These are phyloP conservation scores for Pelargonium australe DNA, from an alignment of 441 rosid species.

Conservation along the genomic window DNA sequence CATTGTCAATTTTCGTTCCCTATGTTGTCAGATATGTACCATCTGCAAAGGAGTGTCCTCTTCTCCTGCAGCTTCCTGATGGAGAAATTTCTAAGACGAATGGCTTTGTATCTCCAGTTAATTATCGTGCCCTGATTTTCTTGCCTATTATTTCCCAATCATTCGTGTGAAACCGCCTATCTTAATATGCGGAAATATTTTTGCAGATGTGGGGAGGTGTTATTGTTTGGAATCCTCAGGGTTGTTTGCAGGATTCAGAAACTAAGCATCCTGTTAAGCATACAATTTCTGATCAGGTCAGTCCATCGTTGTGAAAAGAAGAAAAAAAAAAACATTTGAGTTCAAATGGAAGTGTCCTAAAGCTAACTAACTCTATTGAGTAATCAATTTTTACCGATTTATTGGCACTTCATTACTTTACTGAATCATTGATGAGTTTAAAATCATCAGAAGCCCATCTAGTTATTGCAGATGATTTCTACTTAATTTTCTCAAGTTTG, in stretches of 20 bases:
- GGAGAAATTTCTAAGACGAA: constrained; percentile 85
- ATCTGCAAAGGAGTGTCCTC: constrained; percentile 81
- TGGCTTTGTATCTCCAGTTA: constrained; percentile 92
- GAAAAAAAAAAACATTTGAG: neutral
- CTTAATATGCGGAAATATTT: constrained; percentile 15
- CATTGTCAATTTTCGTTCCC: constrained; percentile 13
- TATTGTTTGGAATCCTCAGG: constrained; percentile 70
- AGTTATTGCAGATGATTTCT: constrained; percentile 18
- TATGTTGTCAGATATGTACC: constrained; percentile 67
- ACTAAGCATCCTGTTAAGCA: constrained; percentile 33
- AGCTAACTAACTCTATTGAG: neutral
- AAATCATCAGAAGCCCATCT: constrained; percentile 15
- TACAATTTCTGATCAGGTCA: constrained; percentile 54
- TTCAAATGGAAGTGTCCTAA: neutral
- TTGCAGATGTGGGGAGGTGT: constrained; percentile 96
- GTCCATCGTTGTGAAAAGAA: neutral
- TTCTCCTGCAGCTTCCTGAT: constrained; percentile 66
- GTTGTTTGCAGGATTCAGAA: constrained; percentile 46
- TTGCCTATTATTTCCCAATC: constrained; percentile 8
- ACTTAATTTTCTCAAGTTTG: constrained; percentile 24
- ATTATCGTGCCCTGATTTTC: constrained; percentile 24
- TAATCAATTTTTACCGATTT: neutral
- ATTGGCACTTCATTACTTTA: neutral
- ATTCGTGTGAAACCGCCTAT: constrained; percentile 13
- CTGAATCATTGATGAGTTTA: neutral